Conservation (phyloP, 495 filamentous ascomycete species). For the Mycothermus thermophilus region DNA sequence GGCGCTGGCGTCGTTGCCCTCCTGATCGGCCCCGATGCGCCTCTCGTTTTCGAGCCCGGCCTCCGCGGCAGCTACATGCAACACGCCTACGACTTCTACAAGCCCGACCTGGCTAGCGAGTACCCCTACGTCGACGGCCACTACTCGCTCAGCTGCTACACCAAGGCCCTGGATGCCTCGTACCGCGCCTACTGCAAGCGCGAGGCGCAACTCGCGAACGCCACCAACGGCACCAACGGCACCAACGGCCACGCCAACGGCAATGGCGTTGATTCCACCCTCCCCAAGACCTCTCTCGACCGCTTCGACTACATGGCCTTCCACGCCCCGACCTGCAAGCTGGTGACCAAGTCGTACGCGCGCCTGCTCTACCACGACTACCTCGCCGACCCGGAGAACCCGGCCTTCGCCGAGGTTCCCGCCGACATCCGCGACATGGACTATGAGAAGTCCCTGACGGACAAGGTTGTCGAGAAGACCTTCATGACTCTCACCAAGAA, state of each 20-base stretch:
- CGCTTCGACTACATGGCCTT: constrained; percentile 93
- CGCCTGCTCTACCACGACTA: constrained; percentile 96
- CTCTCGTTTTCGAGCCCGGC: constrained; percentile 81
- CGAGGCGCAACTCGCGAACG: constrained; percentile 48
- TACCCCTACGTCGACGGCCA: constrained; percentile 96
- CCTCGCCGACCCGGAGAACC: constrained; percentile 59
- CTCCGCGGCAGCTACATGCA: constrained; percentile 84
- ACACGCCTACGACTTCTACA: constrained; percentile 98
- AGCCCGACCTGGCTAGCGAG: constrained; percentile 94
- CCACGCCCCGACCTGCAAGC: constrained; percentile 96
- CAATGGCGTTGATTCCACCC: constrained; percentile 31
- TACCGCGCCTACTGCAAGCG: constrained; percentile 91
- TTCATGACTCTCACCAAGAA: constrained; percentile 93
- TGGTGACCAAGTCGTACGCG: constrained; percentile 88
- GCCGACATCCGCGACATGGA: constrained; percentile 72
- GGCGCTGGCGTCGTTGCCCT: constrained; percentile 91
- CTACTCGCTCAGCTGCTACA: constrained; percentile 91
- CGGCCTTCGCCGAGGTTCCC: constrained; percentile 74
- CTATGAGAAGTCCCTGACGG: constrained; percentile 72
- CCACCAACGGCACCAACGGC: constrained; percentile 39
- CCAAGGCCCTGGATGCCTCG: constrained; percentile 83
- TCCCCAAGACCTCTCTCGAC: constrained; percentile 60
- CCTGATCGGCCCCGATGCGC: constrained; percentile 86
- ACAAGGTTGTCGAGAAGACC: constrained; percentile 92
- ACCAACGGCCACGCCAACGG: constrained; percentile 30